Evolutionary conservation across 768 basidiomycete species (phyloP).

Genomic region (Fomitopsis pulvina): DNA sequence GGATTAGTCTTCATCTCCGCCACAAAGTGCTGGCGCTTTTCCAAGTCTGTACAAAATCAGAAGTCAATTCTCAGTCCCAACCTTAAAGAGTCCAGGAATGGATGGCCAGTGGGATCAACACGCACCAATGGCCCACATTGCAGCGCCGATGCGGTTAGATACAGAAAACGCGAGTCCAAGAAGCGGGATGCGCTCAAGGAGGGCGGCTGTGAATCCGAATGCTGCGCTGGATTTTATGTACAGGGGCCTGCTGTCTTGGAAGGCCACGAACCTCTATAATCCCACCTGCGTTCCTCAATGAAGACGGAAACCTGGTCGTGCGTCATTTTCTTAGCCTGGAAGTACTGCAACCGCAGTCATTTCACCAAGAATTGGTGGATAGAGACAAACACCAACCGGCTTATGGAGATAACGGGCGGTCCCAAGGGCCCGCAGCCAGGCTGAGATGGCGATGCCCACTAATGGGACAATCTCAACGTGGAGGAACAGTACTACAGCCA

Average conservation of each 20-base stretch:
- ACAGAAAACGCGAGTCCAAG: conserved; percentile 77
- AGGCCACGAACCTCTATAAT: conserved; percentile 56
- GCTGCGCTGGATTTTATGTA: conserved; percentile 31
- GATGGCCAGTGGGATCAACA: not conserved
- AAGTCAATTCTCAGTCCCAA: not conserved
- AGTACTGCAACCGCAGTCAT: conserved; percentile 69
- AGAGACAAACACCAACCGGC: conserved; percentile 37
- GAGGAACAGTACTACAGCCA: conserved; percentile 43
- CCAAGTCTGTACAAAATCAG: conserved; percentile 39
- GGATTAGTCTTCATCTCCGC: conserved; percentile 19
- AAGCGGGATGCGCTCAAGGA: conserved; percentile 78
- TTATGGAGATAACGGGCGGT: conserved; percentile 65
- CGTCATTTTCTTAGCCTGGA: conserved; percentile 79
- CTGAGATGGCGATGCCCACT: conserved; percentile 53
- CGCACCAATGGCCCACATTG: conserved; percentile 88
- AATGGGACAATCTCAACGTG: conserved; percentile 59
- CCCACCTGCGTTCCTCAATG: conserved; percentile 87
- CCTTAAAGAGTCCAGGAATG: not conserved
- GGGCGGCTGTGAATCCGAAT: conserved; percentile 80
- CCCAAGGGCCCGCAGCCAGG: conserved; percentile 59
- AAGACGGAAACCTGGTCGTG: conserved; percentile 62
- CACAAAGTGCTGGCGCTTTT: conserved; percentile 49
- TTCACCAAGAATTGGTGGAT: not conserved
- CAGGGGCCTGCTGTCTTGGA: not conserved
- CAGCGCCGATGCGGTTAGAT: conserved; percentile 85